These are phyloP conservation scores for Euphorbia neoarborescens DNA, from an alignment of 441 rosid genomes.

Conservation along the genomic window DNA sequence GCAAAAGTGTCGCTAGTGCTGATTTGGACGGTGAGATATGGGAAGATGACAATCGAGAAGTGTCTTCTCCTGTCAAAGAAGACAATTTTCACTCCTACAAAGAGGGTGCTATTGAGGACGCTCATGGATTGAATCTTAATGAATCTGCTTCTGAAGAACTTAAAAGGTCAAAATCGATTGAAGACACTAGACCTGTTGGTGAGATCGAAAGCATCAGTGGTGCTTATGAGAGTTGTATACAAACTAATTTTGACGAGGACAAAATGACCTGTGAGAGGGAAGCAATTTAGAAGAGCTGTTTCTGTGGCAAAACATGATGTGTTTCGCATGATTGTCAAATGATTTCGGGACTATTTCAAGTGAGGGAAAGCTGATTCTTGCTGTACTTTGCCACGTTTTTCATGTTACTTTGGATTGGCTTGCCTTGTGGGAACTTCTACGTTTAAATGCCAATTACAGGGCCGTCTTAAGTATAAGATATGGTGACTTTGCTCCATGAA, in stretches of 20 bases:
- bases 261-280: slow-evolving; percentile 10
- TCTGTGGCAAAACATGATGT: slow-evolving; percentile 11
- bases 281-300: slow-evolving; percentile 7
- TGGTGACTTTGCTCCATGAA: no score
- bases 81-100: slow-evolving; percentile 13
- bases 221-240: slow-evolving; percentile 1
- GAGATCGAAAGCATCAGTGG: slow-evolving; percentile 8
- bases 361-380: slow-evolving; percentile 12
- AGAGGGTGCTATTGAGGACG: slow-evolving; percentile 20
- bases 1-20: slow-evolving; percentile 14
- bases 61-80: slow-evolving; percentile 17
- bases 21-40: slow-evolving; percentile 6
- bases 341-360: slow-evolving; percentile 8
- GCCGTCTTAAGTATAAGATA: no score
- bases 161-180: slow-evolving; percentile 4
- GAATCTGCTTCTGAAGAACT: slow-evolving; percentile 21
- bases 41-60: slow-evolving; percentile 21
- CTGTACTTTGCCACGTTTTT: not conserved
- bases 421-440: no score
- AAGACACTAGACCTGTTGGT: slow-evolving; percentile 9
- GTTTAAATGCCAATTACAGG: no score
- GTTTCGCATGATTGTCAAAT: slow-evolving; percentile 5
- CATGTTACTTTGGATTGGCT: no score
- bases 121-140: slow-evolving; percentile 15
- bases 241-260: slow-evolving; percentile 12